These are phyloP conservation scores for Cryphonectria carpinicola DNA, from an alignment of 2,329 filamentous ascomycete species.

Conservation along the genomic window DNA sequence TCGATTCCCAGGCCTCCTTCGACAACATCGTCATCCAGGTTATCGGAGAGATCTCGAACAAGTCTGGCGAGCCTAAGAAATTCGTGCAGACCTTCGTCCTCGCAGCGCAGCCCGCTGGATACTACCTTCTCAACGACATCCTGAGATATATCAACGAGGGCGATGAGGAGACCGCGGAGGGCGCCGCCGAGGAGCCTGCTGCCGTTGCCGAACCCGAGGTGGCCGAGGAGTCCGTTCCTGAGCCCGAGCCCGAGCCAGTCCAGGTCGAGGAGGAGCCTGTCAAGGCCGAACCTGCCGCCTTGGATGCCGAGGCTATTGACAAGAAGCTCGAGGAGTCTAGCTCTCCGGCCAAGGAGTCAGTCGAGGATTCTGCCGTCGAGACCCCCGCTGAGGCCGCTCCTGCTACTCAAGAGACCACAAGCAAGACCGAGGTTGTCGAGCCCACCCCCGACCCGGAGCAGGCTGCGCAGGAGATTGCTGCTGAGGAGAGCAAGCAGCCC, in stretches of 20 bases:
- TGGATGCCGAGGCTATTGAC: constrained; percentile 63
- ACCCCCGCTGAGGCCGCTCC: constrained; percentile 35
- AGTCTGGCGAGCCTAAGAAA: constrained; percentile 86
- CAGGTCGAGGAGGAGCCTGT: constrained; percentile 38
- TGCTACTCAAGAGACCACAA: constrained; percentile 37
- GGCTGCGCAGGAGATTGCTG: constrained; percentile 55
- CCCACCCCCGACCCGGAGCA: constrained; percentile 52
- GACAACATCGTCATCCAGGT: constrained; percentile 97
- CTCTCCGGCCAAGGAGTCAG: constrained; percentile 41
- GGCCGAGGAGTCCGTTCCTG: constrained; percentile 39
- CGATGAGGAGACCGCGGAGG: constrained; percentile 69
- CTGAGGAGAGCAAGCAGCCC: constrained; percentile 58
- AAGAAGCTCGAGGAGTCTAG: constrained; percentile 74
- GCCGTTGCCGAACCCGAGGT: constrained; percentile 36
- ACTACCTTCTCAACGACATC: constrained; percentile 98
- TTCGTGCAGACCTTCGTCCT: constrained; percentile 98
- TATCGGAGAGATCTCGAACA: constrained; percentile 97
- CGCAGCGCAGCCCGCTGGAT: constrained; percentile 92
- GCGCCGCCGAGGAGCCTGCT: constrained; percentile 33
- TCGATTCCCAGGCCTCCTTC: constrained; percentile 91
- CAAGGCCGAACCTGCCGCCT: constrained; percentile 35
- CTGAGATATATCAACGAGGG: constrained; percentile 87
- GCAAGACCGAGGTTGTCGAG: constrained; percentile 39
- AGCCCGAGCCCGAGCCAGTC: constrained; percentile 39
- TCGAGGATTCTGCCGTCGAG: constrained; percentile 49